Conservation (phyloP, 352 stramenopile species). For the Phytophthora syringae region DNA sequence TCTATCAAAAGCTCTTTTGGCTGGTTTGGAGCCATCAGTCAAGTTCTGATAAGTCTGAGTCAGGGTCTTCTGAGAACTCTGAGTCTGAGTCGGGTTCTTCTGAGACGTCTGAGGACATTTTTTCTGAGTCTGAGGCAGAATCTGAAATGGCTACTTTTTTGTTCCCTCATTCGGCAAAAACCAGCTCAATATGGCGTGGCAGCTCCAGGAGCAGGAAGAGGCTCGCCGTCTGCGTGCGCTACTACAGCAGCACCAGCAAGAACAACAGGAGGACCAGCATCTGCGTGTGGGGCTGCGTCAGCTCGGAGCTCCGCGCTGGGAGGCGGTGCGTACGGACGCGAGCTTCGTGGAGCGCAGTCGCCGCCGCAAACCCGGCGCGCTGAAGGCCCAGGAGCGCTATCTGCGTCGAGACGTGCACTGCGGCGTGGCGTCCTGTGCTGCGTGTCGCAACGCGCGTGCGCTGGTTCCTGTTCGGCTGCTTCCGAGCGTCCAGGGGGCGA, state of each 20-base stretch:
- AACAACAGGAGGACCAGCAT: conserved; percentile 30
- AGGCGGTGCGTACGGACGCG: conserved; percentile 58
- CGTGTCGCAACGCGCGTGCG: conserved; percentile 41
- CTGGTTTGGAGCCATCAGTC: too few relatives aligned
- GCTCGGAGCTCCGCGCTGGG: conserved; percentile 41
- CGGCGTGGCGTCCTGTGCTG: conserved; percentile 54
- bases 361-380: conserved; percentile 70
- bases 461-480: conserved; percentile 40
- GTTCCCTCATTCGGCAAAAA: conserved; percentile 31
- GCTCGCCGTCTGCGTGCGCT: conserved; percentile 25
- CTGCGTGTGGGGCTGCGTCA: conserved; percentile 37
- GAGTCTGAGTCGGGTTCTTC: too few relatives aligned
- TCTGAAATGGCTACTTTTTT: neutral
- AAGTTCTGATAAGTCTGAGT: too few relatives aligned
- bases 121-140: too few relatives aligned
- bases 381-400: conserved; percentile 77
- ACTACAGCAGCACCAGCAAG: conserved; percentile 29
- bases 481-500: conserved; percentile 43
- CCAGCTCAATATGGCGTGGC: conserved; percentile 26
- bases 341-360: conserved; percentile 81
- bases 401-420: conserved; percentile 76
- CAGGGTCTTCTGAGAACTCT: too few relatives aligned
- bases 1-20: conserved; percentile 2
- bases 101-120: too few relatives aligned
- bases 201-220: conserved; percentile 43